phyloP scores from a whole-genome alignment of 768 basidiomycete genomes.

The Suillus subaureus region DNA sequence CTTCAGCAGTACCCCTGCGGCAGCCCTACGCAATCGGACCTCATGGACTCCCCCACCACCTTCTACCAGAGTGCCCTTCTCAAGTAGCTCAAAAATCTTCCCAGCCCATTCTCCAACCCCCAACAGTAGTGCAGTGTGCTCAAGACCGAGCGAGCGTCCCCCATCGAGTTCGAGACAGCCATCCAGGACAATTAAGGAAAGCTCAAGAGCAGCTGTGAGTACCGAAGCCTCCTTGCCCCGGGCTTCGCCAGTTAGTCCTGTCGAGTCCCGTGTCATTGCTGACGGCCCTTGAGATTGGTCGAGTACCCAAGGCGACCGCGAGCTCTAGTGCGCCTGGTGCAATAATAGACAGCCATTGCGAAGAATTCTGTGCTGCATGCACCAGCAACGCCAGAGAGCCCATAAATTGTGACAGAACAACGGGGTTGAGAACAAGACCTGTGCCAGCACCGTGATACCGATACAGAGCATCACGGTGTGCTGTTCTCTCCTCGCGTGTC shows the following conservation, averaged over 20 bases:
- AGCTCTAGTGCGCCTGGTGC: constrained; percentile 85
- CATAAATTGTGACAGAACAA: constrained; percentile 76
- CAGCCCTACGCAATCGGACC: constrained; percentile 61
- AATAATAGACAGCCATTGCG: constrained; percentile 78
- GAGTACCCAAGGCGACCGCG: constrained; percentile 75
- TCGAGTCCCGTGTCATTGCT: constrained; percentile 36
- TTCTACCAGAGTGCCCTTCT: constrained; percentile 60
- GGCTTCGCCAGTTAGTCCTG: constrained; percentile 17
- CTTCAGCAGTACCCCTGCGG: constrained; percentile 82
- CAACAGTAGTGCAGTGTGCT: constrained; percentile 71
- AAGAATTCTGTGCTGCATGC: constrained; percentile 79
- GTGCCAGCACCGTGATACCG: constrained; percentile 76
- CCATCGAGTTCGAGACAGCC: constrained; percentile 74
- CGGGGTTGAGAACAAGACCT: constrained; percentile 78
- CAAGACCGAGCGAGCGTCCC: constrained; percentile 73
- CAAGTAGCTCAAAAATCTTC: constrained; percentile 62
- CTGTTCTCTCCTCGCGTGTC: constrained; percentile 70
- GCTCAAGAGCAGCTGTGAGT: constrained; percentile 73
- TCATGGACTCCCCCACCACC: constrained; percentile 71
- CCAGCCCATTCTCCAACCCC: constrained; percentile 82
- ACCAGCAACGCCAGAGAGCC: constrained; percentile 77
- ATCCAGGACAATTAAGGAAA: constrained; percentile 77
- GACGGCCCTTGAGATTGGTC: constrained; percentile 51
- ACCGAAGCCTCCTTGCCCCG: constrained; percentile 69
- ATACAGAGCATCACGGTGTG: constrained; percentile 51